Base-by-base conservation (phyloP, 202 grass and related monocot genomes). In the Brachypodium distachyon region DNA sequence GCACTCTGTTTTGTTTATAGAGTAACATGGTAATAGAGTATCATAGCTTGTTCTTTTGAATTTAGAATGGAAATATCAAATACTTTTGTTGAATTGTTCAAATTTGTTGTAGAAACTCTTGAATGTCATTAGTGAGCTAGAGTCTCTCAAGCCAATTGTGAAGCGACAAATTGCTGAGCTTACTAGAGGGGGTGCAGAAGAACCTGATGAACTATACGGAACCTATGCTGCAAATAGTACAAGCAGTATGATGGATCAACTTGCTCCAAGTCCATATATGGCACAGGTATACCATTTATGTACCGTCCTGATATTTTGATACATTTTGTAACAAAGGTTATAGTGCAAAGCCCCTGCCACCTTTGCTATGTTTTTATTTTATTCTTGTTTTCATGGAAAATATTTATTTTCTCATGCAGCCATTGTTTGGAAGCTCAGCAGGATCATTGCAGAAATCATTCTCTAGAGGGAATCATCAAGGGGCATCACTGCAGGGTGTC, bases 111-210 rank as follows among this genome's bases (percentile, higher is more conserved):
- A 98, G 96, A 98, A 95, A 92, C 77, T 98, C 61, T 73, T 86
- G 72, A 79, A 74, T 83, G 89, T 98, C 41, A 58, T 98, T 33
- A 85, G 87, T 70, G 96, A 95, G 81, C 84, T 98, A 56, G 96
- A 95, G 80, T 81, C 85, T 40, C 74, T 98, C 31, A 98, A 98
- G 88, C 96, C 96, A 27, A 75, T 78, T 74, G 89, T 92, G 77
- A 90, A 78, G 26, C 64, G 34, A 21, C 84, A 90, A 92, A 81
- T 98, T 79, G 71, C 81, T 43, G 74, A 79, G 58, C 74, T 80
- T 67, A 90, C 90, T 71, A 80, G 77, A 63, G 26, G 14, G 25
- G 78, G 57, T 66, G 34, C 26, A 39, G 76, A 84, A 41, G 73
- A 83, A 75, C 63, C 56, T 79, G 50, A 62, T 68, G 82, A 47